Evolutionary conservation across 441 rosid species (phyloP).

Genomic region (Mallotus japonicus): DNA sequence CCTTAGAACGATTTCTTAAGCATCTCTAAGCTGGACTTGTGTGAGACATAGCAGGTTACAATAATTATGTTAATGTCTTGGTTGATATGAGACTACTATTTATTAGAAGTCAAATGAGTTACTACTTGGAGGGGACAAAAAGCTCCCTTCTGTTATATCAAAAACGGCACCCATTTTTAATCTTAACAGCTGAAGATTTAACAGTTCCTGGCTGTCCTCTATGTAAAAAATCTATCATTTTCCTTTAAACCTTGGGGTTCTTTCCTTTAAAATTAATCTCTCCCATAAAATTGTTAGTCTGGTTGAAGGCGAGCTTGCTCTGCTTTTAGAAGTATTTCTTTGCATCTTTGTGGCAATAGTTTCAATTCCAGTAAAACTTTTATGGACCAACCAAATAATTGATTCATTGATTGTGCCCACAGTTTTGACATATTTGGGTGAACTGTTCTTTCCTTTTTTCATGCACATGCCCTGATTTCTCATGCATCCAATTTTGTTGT

Average conservation of each 20-base stretch:
- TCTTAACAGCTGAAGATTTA: not conserved
- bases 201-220: not conserved
- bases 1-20: not conserved
- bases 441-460: not conserved
- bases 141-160: not conserved
- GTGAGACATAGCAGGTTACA: not conserved
- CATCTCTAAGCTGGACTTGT: not conserved
- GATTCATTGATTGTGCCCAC: not conserved
- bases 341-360: not conserved
- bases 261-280: not conserved
- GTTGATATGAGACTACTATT: not conserved
- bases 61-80: not conserved
- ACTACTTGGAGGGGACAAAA: not conserved
- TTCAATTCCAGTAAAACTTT: not conserved
- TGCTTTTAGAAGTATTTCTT: not conserved
- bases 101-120: not conserved
- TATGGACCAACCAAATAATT: not conserved
- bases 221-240: not conserved
- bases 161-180: not conserved
- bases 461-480: not conserved
- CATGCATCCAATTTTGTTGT: not conserved
- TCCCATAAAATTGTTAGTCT: not conserved
- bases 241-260: not conserved
- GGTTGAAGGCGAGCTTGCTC: not conserved
- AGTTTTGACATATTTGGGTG: not conserved